Percentiles rank a stretch among this genome's conserved stretches.
These are phyloP conservation scores for Zopfia rhizophila DNA, from an alignment of 2,329 filamentous ascomycete genomes.

Conservation along the genomic window DNA sequence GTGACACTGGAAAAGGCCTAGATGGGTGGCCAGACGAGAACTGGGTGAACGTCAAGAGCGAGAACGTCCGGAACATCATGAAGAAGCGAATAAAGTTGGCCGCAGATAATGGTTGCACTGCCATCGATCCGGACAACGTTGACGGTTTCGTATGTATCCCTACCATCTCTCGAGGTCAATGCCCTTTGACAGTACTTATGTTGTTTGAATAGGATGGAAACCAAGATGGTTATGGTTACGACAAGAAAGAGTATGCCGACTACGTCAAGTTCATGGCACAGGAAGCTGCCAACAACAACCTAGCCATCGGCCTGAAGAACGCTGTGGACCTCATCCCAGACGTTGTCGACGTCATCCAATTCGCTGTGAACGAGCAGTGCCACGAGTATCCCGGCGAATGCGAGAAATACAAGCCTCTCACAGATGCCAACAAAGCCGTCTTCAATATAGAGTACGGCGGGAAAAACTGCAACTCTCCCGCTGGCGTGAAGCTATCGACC, in stretches of 20 bases:
- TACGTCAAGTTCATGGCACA: constrained; percentile 69
- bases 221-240: constrained; percentile 70
- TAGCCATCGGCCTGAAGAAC: constrained; percentile 76
- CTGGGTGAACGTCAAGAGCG: constrained; percentile 70
- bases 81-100: constrained; percentile 67
- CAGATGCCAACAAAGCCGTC: constrained; percentile 70
- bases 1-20: constrained; percentile 66
- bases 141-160: constrained; percentile 66
- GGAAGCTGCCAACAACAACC: constrained; percentile 62
- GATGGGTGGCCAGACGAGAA: constrained; percentile 72
- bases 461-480: constrained; percentile 20
- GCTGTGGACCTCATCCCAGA: constrained; percentile 66
- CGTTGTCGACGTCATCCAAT: constrained; percentile 65
- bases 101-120: constrained; percentile 69
- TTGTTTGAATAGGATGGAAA: constrained; percentile 51
- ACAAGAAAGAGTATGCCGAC: constrained; percentile 63
- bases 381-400: constrained; percentile 63
- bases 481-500: constrained; percentile 29
- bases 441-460: constrained; percentile 77
- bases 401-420: constrained; percentile 65
- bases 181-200: constrained; percentile 8
- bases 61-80: constrained; percentile 72
- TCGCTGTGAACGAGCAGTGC: constrained; percentile 76
- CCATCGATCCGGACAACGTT: constrained; percentile 76
- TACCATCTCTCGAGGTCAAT: too few relatives aligned